phyloP scores from a whole-genome alignment of 768 basidiomycete species.

The Calocybe indica region DNA sequence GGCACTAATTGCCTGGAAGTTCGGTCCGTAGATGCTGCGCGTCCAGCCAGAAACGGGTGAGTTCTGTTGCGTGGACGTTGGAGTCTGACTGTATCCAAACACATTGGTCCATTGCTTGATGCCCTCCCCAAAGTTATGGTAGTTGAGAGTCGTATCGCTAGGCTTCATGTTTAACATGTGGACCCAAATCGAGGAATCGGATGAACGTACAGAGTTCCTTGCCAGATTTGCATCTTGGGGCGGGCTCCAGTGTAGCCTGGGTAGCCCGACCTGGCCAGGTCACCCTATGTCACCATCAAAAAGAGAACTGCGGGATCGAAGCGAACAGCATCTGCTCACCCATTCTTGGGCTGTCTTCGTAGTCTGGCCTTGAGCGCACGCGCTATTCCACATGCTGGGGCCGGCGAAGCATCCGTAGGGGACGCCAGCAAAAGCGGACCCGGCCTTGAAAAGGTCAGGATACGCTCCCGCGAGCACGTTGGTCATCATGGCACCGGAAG shows the following conservation, averaged over 20 bases:
- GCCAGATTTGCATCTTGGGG: constrained; percentile 49
- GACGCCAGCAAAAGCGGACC: constrained; percentile 44
- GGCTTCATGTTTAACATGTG: background rate
- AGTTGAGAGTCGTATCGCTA: constrained; percentile 46
- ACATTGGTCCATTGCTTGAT: constrained; percentile 55
- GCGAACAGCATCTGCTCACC: constrained; percentile 20
- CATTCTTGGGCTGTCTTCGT: constrained; percentile 42
- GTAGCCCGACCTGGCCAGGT: constrained; percentile 38
- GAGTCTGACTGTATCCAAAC: constrained; percentile 37
- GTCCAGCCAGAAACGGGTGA: constrained; percentile 41
- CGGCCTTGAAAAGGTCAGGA: constrained; percentile 48
- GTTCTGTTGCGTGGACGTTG: constrained; percentile 31
- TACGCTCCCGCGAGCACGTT: constrained; percentile 48
- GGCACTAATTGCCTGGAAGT: constrained; percentile 45
- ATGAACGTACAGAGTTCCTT: constrained; percentile 36
- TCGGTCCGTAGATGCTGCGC: constrained; percentile 40
- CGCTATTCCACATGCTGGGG: constrained; percentile 38
- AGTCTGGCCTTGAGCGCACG: constrained; percentile 38
- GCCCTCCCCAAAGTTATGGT: constrained; percentile 43
- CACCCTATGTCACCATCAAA: constrained; percentile 24
- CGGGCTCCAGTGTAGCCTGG: constrained; percentile 46
- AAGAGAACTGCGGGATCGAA: background rate
- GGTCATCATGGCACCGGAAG: constrained; percentile 58
- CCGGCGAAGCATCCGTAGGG: constrained; percentile 50
- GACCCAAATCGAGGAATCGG: background rate